Evolutionary conservation across 2,329 filamentous ascomycete genomes (phyloP).

Genomic region (Epicoccum nigrum): DNA sequence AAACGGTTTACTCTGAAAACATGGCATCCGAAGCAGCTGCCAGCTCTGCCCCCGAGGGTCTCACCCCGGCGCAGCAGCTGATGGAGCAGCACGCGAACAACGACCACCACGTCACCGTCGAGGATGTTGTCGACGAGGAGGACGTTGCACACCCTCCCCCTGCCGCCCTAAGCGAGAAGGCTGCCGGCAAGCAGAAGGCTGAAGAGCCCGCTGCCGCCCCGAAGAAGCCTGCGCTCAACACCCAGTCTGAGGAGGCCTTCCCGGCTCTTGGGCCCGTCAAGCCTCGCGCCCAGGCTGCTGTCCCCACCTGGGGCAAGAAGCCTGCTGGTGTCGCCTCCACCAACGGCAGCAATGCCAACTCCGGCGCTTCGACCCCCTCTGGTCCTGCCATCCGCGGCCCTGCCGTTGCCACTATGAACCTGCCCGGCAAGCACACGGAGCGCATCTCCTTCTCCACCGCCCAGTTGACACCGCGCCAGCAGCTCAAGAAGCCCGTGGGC

Average conservation of each 20-base stretch:
- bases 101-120: constrained; percentile 71
- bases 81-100: constrained; percentile 69
- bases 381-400: constrained; percentile 52
- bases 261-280: constrained; percentile 84
- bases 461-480: constrained; percentile 75
- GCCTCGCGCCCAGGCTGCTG: constrained; percentile 62
- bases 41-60: constrained; percentile 43
- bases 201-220: constrained; percentile 51
- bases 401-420: constrained; percentile 67
- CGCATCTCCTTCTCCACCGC: constrained; percentile 74
- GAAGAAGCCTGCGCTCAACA: constrained; percentile 65
- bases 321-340: constrained; percentile 54
- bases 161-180: constrained; percentile 69
- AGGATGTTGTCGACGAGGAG: constrained; percentile 83
- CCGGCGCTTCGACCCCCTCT: constrained; percentile 67
- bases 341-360: constrained; percentile 58
- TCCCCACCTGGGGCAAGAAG: constrained; percentile 80
- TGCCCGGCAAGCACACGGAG: constrained; percentile 84
- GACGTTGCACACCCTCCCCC: constrained; percentile 61
- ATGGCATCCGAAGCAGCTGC: constrained; percentile 48
- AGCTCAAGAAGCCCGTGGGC: constrained; percentile 82
- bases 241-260: constrained; percentile 88
- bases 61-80: constrained; percentile 62
- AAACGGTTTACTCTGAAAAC: constrained; percentile 46
- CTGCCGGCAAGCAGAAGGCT: constrained; percentile 71